phyloP scores from a whole-genome alignment of 2,329 filamentous ascomycete species.

The Epicoccum sorghinum region DNA sequence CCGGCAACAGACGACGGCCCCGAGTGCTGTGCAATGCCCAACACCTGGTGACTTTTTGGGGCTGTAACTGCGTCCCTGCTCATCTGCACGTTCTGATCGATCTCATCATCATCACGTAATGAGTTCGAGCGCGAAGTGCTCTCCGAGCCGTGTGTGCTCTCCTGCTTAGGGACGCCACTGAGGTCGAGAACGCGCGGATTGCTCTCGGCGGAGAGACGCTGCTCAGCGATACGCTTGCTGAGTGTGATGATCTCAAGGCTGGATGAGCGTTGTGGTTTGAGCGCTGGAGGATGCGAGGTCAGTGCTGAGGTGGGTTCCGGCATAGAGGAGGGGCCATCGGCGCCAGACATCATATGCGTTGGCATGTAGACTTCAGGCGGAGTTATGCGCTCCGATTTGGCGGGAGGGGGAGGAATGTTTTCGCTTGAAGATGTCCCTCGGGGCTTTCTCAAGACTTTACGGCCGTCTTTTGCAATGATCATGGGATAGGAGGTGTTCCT shows the following conservation, averaged over 20 bases:
- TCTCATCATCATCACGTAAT: neutral
- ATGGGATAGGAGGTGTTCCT: constrained; percentile 7
- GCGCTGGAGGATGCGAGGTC: neutral
- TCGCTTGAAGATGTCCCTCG: neutral
- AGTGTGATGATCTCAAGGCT: constrained; percentile 30
- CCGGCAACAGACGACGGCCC: neutral
- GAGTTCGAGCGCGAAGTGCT: constrained; percentile 2
- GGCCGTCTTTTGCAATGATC: constrained; percentile 13
- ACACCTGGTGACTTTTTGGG: neutral
- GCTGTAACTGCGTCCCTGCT: neutral
- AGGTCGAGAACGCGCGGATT: constrained; percentile 20
- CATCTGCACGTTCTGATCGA: constrained; percentile 2
- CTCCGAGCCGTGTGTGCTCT: neutral
- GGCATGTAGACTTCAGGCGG: neutral
- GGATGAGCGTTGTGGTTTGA: constrained; percentile 5
- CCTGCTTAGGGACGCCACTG: constrained; percentile 11
- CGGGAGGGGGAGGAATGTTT: neutral
- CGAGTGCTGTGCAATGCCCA: neutral
- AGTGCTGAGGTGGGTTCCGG: constrained; percentile 7
- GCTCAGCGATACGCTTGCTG: neutral
- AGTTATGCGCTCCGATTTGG: neutral
- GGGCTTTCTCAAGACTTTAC: constrained; percentile 7
- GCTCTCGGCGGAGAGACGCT: constrained; percentile 13
- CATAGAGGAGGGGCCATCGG: constrained; percentile 5
- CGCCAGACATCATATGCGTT: constrained; percentile 12